Base-by-base conservation (phyloP, 768 basidiomycete species). In the Kwoniella newhampshirensis region DNA sequence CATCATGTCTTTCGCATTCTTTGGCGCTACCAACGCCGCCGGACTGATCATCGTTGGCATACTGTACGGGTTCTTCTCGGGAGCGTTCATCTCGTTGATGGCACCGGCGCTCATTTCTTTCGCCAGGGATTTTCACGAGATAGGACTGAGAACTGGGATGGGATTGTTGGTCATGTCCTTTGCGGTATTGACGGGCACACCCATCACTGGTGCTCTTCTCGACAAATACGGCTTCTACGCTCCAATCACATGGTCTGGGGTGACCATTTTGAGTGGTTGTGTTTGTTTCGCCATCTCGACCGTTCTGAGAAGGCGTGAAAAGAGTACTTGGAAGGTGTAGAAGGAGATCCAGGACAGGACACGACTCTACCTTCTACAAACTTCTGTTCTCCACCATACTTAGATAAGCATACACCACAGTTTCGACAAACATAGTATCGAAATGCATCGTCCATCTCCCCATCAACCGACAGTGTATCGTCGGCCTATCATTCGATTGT, bases 181-280 rank as follows among this genome's bases (percentile, higher is more conserved):
- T 40, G 58, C 71, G 0, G 74, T 68, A 0, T 55, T 76, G 13
- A 59, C 61, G 39, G 73, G 72, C 8, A 59, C 71, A 17, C 74
- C 75, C 4, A 74, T 75, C 47, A 58, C 64, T 8, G 75, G 75
- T 17, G 74, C 73, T 11, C 53, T 75, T 26, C 59, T 74, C 23
- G 64, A 68, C 30, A 41, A 37, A 12, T 60, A 56, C 5, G 73
- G 71, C 0, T 65, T 62, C n/a, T 68, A 52, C 43, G 59, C 60
- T 9, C 63, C 66, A 8, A 62, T 62, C 44, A 56, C 58, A 40
- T 68, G 54, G 49, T 42, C 50, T 17, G 66, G 66, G 2, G 50
- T 60, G 2, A 44, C 23, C 23, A 45, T 62, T 25, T 25, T 62
- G 3, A 18, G 26, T 18, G 66, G 66, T 0, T n/a, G 48, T 18